Conservation (phyloP, 163 green algal genomes). For the Scenedesmus sp. region DNA sequence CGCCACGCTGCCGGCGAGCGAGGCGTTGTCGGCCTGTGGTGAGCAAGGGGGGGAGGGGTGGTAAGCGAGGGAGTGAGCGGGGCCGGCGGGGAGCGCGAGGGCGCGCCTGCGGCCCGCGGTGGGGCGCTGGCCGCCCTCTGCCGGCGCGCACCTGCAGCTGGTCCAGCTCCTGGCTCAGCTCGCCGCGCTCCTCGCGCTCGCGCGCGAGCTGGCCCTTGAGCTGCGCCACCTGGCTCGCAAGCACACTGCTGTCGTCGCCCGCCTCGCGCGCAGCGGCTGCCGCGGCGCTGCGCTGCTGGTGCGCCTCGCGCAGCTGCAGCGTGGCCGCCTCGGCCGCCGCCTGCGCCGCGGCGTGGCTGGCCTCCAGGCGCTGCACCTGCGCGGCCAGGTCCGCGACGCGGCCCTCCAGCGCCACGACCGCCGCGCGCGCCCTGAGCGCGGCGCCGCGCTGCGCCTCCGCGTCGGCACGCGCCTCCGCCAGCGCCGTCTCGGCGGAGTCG, state of each 20-base stretch:
- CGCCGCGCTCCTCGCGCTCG: constrained; percentile 14
- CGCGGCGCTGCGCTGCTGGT: constrained; percentile 6
- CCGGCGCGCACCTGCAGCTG: constrained; percentile 38
- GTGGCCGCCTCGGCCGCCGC: constrained; percentile 18
- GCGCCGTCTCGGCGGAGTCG: constrained; percentile 26
- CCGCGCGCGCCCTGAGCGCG: not conserved
- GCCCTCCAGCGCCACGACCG: constrained; percentile 24
- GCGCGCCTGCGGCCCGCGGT: no score
- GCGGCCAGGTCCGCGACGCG: constrained; percentile 25
- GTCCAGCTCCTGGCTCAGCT: constrained; percentile 23
- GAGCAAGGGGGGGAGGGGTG: not conserved
- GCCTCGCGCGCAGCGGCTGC: not conserved
- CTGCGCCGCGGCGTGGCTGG: not conserved
- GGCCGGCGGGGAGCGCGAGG: no score
- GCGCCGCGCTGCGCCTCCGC: constrained; percentile 16
- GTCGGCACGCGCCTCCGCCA: constrained; percentile 17
- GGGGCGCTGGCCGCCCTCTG: no score
- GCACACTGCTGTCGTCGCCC: not conserved
- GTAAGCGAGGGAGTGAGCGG: no score
- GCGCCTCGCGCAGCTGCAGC: constrained; percentile 8
- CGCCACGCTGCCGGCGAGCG: constrained; percentile 12
- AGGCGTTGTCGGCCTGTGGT: constrained; percentile 12
- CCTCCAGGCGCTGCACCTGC: constrained; percentile 19
- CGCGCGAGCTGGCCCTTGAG: constrained; percentile 15
- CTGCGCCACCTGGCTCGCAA: not conserved